phyloP scores from a whole-genome alignment of 2,329 filamentous ascomycete species.

The Exophiala phaeomuriformis region DNA sequence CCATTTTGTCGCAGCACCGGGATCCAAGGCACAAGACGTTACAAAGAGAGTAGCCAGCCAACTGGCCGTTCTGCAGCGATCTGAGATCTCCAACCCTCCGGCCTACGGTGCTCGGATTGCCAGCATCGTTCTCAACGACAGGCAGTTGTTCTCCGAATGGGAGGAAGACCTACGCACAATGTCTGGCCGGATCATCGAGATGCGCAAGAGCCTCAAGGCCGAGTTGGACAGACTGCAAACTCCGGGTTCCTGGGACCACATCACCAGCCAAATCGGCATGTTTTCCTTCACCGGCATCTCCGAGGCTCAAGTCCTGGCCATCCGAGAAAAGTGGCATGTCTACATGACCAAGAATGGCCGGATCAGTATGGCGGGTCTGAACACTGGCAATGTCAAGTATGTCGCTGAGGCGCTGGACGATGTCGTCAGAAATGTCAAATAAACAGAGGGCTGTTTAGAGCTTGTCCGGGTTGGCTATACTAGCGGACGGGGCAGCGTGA shows the following conservation, averaged over 20 bases:
- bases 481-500: too few relatives aligned
- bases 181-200: constrained; percentile 89
- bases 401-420: constrained; percentile 83
- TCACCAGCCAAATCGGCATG: constrained; percentile 99
- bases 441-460: background rate
- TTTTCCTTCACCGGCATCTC: constrained; percentile 69
- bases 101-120: constrained; percentile 90
- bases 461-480: too few relatives aligned
- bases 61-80: constrained; percentile 87
- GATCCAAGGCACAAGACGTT: constrained; percentile 56
- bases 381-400: constrained; percentile 85
- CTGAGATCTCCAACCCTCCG: constrained; percentile 95
- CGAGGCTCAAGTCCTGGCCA: constrained; percentile 41
- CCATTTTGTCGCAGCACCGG: constrained; percentile 77
- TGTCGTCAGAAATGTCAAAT: constrained; percentile 51
- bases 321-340: constrained; percentile 44
- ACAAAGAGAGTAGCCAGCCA: constrained; percentile 68
- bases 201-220: constrained; percentile 69
- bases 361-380: constrained; percentile 97
- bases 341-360: constrained; percentile 86
- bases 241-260: constrained; percentile 90
- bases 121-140: constrained; percentile 74
- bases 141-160: constrained; percentile 78
- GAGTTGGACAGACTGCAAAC: constrained; percentile 81
- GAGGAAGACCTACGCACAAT: constrained; percentile 85